Conservation (phyloP, 2,329 filamentous ascomycete species). For the Mycosphaerelloides madeirae region DNA sequence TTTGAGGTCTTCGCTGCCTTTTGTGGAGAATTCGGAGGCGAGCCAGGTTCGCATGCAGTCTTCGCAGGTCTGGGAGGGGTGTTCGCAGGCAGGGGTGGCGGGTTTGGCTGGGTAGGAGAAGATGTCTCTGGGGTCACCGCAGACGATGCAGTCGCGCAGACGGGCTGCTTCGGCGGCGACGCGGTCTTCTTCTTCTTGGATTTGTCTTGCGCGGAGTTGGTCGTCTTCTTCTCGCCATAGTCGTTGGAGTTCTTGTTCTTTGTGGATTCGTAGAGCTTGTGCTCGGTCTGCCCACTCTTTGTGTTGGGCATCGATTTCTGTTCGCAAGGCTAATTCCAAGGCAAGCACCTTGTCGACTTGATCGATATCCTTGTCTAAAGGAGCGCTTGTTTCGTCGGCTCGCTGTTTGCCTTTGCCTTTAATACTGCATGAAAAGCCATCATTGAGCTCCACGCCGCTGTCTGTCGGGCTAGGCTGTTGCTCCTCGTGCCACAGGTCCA, state of each 20-base stretch:
- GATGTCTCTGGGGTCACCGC: conserved; percentile 30
- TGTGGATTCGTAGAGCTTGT: neutral
- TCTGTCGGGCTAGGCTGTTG: too few species aligned
- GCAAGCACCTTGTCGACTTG: too few species aligned
- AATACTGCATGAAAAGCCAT: too few species aligned
- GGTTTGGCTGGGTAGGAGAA: conserved; percentile 31
- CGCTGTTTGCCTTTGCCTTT: too few species aligned
- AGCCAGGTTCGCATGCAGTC: conserved; percentile 39
- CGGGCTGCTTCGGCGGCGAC: conserved; percentile 13
- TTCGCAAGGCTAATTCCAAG: too few species aligned
- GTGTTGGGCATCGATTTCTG: too few species aligned
- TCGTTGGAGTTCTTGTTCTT: neutral
- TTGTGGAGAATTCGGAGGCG: conserved; percentile 32
- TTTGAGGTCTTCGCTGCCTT: conserved; percentile 44
- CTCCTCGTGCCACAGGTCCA: too few species aligned
- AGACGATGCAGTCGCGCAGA: conserved; percentile 32
- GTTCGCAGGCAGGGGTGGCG: conserved; percentile 33
- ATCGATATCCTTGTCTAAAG: too few species aligned
- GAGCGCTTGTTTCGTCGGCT: too few species aligned
- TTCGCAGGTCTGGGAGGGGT: conserved; percentile 33
- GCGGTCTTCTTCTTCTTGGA: conserved; percentile 13
- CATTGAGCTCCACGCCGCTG: too few species aligned
- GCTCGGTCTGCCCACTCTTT: neutral
- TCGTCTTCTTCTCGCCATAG: conserved; percentile 7
- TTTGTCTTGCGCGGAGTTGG: conserved; percentile 2